Evolutionary conservation across 1,139 yeast genomes (phyloP).

Genomic region (Blastobotrys raffinosifermentans): DNA sequence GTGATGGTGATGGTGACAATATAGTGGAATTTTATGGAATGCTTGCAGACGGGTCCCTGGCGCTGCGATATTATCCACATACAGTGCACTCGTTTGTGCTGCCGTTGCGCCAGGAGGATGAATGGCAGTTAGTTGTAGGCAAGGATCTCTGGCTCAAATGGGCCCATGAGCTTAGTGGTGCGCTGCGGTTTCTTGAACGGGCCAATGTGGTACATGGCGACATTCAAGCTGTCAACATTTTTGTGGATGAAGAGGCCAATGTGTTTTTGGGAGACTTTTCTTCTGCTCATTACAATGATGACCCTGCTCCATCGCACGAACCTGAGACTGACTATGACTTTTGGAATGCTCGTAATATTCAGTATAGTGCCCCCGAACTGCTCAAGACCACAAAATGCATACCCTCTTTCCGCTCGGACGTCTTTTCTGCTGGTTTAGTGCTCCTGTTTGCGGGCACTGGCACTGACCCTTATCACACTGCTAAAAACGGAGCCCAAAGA

Average conservation of each 20-base stretch:
- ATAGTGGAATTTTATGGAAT: constrained; percentile 17
- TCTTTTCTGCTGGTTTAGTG: constrained; percentile 22
- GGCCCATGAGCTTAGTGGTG: constrained; percentile 44
- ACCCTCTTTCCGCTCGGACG: constrained; percentile 19
- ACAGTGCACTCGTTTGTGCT: constrained; percentile 14
- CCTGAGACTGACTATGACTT: constrained; percentile 6
- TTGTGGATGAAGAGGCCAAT: constrained; percentile 45
- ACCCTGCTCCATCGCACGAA: constrained; percentile 2
- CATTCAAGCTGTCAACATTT: constrained; percentile 83
- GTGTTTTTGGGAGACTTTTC: constrained; percentile 22
- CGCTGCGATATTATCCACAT: constrained; percentile 15
- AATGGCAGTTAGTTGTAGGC: constrained; percentile 15
- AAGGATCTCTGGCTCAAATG: constrained; percentile 27
- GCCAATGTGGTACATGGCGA: constrained; percentile 66
- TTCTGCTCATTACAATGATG: constrained; percentile 14
- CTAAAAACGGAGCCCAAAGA: constrained; percentile 21
- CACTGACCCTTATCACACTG: constrained; percentile 20
- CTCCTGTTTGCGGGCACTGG: constrained; percentile 22
- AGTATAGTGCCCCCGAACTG: constrained; percentile 24
- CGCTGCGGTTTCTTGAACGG: constrained; percentile 51
- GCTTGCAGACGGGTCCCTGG: constrained; percentile 7
- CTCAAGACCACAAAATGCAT: constrained; percentile 6
- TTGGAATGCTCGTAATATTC: constrained; percentile 17
- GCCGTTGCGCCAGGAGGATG: constrained; percentile 1
- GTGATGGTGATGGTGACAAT: no score